Conservation (phyloP, 352 stramenopile genomes). For the Aphanomyces euteiches region DNA sequence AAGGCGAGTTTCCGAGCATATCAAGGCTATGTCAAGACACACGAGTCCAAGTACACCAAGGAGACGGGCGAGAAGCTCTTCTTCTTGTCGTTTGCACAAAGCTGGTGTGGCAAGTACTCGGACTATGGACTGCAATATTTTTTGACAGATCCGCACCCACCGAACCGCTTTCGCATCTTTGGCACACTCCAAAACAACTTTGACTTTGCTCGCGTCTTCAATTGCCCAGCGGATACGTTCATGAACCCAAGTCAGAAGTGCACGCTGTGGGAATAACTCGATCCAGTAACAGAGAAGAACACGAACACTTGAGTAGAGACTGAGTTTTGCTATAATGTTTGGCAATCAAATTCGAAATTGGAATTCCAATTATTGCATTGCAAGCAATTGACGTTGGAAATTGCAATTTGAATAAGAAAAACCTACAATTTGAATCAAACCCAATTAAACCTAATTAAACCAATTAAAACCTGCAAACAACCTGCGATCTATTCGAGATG, state of each 20-base stretch:
- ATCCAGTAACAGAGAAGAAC: conserved; percentile 18
- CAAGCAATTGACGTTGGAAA: no score
- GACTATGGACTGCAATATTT: conserved; percentile 12
- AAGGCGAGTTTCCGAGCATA: conserved; percentile 66
- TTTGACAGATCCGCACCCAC: conserved; percentile 21
- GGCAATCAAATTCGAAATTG: no score
- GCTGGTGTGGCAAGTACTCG: conserved; percentile 31
- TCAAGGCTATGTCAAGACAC: neutral
- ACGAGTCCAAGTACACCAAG: conserved; percentile 6
- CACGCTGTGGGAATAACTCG: conserved; percentile 31
- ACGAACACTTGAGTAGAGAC: conserved; percentile 40
- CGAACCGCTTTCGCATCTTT: conserved; percentile 23
- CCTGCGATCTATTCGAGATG: no score
- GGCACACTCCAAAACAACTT: conserved; percentile 30
- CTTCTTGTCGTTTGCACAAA: conserved; percentile 32
- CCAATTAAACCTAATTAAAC: no score
- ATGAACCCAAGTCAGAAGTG: conserved; percentile 62
- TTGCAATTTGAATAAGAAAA: no score
- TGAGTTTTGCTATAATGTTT: no score
- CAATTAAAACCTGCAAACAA: no score
- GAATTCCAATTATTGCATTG: no score
- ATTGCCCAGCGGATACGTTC: conserved; percentile 31
- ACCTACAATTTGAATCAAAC: no score
- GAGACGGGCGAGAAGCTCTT: conserved; percentile 30
- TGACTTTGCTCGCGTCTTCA: conserved; percentile 25